Conservation (phyloP, 371 early-diverging fungal species). For the Chytridium lagenaria region DNA sequence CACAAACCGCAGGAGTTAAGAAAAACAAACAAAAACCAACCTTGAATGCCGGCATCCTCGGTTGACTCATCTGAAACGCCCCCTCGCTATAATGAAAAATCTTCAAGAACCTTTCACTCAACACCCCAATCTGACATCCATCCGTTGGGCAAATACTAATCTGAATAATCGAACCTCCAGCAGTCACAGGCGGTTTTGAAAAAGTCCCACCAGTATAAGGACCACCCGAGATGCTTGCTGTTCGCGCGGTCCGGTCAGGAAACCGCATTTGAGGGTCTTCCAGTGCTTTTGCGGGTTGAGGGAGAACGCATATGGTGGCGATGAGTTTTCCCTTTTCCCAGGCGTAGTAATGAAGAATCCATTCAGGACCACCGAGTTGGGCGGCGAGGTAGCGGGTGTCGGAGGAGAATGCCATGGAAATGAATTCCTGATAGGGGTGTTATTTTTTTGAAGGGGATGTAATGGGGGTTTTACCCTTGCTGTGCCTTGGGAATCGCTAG, state of each 20-base stretch:
- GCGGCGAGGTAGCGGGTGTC: constrained; percentile 57
- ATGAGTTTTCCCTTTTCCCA: constrained; percentile 58
- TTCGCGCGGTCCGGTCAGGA: not conserved
- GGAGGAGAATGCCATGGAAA: constrained; percentile 51
- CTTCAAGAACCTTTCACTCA: constrained; percentile 36
- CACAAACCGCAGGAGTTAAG: no score
- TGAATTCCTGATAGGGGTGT: constrained; percentile 52
- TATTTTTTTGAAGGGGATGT: no score
- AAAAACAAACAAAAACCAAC: no score
- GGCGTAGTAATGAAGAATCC: constrained; percentile 50
- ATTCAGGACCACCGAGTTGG: constrained; percentile 50
- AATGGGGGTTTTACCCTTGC: constrained; percentile 19
- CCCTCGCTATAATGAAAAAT: constrained; percentile 55
- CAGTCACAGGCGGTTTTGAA: constrained; percentile 10
- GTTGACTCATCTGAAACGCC: constrained; percentile 24
- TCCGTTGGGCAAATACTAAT: constrained; percentile 55
- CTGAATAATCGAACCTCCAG: constrained; percentile 35
- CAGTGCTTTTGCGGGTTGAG: constrained; percentile 23
- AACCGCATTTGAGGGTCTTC: no score
- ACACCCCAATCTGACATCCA: constrained; percentile 49
- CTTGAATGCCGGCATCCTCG: constrained; percentile 11
- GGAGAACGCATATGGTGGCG: constrained; percentile 34
- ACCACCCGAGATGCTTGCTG: not conserved
- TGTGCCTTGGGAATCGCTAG: constrained; percentile 21
- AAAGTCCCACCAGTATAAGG: constrained; percentile 22